These are phyloP conservation scores for Nidula microcarpa DNA, from an alignment of 768 basidiomycete species.

Conservation along the genomic window DNA sequence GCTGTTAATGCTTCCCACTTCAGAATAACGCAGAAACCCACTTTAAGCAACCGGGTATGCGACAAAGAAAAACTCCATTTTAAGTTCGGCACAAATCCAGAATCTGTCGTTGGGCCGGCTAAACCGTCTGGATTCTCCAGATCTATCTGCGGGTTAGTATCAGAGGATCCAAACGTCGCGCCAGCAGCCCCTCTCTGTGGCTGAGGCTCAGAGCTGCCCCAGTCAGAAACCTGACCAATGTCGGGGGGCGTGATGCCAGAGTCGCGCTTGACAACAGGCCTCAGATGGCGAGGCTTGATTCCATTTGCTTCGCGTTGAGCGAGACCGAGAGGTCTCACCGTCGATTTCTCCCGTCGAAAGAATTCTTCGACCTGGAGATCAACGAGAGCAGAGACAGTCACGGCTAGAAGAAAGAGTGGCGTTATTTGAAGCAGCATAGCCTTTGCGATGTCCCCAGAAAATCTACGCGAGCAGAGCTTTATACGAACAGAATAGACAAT, in stretches of 20 bases:
- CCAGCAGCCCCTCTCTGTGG: conserved; percentile 7
- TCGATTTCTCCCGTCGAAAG: not conserved
- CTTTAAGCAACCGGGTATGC: conserved; percentile 5
- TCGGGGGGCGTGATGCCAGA: conserved; percentile 6
- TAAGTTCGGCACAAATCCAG: conserved; percentile 7
- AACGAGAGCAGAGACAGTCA: not conserved
- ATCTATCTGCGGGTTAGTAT: conserved; percentile 6
- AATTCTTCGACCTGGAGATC: conserved; percentile 1
- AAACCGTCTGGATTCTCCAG: conserved; percentile 8
- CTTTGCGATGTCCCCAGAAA: too few species aligned
- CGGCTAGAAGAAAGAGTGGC: too few species aligned
- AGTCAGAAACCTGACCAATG: conserved; percentile 5
- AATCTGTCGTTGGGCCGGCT: conserved; percentile 6
- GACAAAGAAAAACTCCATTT: conserved; percentile 10
- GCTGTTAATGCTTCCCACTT: too few species aligned
- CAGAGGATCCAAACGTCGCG: conserved; percentile 4
- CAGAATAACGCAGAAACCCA: too few species aligned
- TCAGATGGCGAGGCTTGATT: conserved; percentile 5
- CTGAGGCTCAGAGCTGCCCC: conserved; percentile 2
- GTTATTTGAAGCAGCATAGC: too few species aligned
- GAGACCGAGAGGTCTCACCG: conserved; percentile 4
- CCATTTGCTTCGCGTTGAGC: conserved; percentile 8
- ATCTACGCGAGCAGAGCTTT: too few species aligned
- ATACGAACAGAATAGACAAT: too few species aligned
- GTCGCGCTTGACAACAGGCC: conserved; percentile 4